These are phyloP conservation scores for Dichotomopilus funicola DNA, from an alignment of 2,329 filamentous ascomycete species.

Conservation along the genomic window DNA sequence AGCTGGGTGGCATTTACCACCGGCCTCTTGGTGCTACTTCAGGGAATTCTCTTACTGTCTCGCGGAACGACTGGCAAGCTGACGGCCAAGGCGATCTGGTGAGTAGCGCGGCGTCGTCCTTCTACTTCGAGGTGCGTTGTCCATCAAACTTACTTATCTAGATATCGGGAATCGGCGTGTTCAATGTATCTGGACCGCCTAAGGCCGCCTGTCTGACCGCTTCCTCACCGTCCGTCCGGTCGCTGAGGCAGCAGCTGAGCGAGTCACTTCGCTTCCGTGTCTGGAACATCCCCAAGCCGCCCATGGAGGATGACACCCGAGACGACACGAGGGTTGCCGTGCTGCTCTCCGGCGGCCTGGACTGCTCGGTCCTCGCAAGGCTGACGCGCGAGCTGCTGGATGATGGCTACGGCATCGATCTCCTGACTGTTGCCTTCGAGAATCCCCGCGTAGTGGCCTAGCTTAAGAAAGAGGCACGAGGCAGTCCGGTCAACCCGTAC, in stretches of 20 bases:
- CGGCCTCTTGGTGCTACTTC: no score
- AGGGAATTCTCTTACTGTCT: no score
- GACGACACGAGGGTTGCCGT: conserved; percentile 62
- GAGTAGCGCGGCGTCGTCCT: no score
- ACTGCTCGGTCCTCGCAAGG: conserved; percentile 83
- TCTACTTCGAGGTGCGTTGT: no score
- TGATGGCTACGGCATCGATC: conserved; percentile 62
- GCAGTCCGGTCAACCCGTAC: conserved; percentile 43
- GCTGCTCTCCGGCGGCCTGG: conserved; percentile 88
- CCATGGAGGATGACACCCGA: conserved; percentile 16
- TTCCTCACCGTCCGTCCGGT: conserved; percentile 46
- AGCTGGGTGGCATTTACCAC: no score
- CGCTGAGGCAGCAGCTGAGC: conserved; percentile 48
- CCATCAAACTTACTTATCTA: no score
- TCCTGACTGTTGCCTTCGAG: conserved; percentile 95
- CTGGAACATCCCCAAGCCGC: conserved; percentile 55
- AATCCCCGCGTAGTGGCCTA: conserved; percentile 70
- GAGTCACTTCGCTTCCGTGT: conserved; percentile 60
- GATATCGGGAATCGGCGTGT: no score
- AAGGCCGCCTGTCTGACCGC: no score
- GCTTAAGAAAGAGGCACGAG: conserved; percentile 34
- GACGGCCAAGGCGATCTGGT: no score
- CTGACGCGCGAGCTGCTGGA: conserved; percentile 73
- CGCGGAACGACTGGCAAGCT: no score
- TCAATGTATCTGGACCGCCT: no score